Conservation (phyloP, 345 rosid species). For the Salix purpurea region DNA sequence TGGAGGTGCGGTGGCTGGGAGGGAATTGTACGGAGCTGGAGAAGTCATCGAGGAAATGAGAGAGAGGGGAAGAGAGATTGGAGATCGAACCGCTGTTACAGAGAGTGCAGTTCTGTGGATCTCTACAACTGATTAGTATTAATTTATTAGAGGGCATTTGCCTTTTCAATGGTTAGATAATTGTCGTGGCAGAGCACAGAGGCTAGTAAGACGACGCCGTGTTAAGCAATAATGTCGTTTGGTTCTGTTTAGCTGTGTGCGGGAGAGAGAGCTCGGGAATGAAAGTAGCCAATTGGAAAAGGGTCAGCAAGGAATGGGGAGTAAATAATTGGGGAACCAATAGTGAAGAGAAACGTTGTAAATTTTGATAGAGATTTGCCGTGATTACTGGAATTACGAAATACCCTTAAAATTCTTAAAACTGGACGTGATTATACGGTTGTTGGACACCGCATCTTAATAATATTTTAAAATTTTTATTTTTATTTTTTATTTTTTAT, state of each 20-base stretch:
- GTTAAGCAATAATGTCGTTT: not conserved
- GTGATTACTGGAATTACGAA: not conserved
- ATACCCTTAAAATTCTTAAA: too few relatives aligned
- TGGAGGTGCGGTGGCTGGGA: slow-evolving; percentile 14
- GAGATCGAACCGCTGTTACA: not conserved
- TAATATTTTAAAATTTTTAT: too few relatives aligned
- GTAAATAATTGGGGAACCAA: not conserved
- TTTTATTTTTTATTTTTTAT: too few relatives aligned
- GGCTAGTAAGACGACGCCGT: not conserved
- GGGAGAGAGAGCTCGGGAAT: too few relatives aligned
- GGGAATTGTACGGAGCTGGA: slow-evolving; percentile 15
- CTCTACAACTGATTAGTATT: not conserved
- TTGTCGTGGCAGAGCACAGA: not conserved
- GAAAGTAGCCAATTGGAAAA: too few relatives aligned
- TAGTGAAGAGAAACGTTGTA: not conserved
- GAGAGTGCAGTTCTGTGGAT: not conserved
- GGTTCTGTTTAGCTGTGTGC: not conserved
- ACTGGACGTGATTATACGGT: too few relatives aligned
- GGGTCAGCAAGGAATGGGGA: not conserved
- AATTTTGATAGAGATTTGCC: not conserved
- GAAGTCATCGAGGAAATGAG: slow-evolving; percentile 15
- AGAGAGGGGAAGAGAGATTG: not conserved
- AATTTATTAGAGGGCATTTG: not conserved
- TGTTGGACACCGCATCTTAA: too few relatives aligned
- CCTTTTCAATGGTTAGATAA: not conserved